phyloP scores from a whole-genome alignment of 176 grass and related monocot species.

The Cymbopogon citratus region DNA sequence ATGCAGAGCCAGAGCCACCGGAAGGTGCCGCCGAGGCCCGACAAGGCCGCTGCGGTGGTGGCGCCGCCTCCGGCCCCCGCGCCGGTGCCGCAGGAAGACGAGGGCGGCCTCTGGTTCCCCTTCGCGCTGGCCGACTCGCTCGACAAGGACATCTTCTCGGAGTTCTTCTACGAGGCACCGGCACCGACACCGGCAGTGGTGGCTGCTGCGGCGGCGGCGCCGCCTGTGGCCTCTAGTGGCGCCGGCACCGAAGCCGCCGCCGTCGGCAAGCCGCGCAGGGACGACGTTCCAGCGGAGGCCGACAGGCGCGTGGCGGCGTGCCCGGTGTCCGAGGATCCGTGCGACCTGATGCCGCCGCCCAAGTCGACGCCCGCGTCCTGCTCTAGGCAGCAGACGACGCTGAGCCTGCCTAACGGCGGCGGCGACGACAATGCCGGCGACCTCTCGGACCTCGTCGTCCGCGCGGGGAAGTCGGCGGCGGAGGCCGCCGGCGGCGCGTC shows the following conservation, averaged over 20 bases:
- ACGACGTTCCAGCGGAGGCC: background rate
- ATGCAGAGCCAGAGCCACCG: slow-evolving; percentile 74
- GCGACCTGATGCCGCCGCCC: slow-evolving; percentile 70
- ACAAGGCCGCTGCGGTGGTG: background rate
- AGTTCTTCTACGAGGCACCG: slow-evolving; percentile 53
- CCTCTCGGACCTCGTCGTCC: slow-evolving; percentile 32
- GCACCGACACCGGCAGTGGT: background rate
- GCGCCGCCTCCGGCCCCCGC: background rate
- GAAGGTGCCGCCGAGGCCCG: slow-evolving; percentile 41
- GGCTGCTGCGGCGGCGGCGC: no score
- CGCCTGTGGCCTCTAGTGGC: background rate
- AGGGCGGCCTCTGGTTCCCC: slow-evolving; percentile 54
- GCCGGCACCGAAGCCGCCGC: background rate
- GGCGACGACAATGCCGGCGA: slow-evolving; percentile 16
- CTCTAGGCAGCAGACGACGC: slow-evolving; percentile 40
- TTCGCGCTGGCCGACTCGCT: slow-evolving; percentile 65
- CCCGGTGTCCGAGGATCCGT: slow-evolving; percentile 21
- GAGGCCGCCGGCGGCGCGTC: slow-evolving; percentile 23
- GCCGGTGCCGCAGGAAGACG: slow-evolving; percentile 40
- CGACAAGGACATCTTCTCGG: slow-evolving; percentile 74
- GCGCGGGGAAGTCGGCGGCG: background rate
- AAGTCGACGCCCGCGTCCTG: slow-evolving; percentile 35
- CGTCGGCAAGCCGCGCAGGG: background rate
- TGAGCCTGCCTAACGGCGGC: slow-evolving; percentile 18
- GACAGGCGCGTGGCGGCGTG: background rate